These are phyloP conservation scores for Lachancea dasiensis DNA, from an alignment of 805 yeast species.

Conservation along the genomic window DNA sequence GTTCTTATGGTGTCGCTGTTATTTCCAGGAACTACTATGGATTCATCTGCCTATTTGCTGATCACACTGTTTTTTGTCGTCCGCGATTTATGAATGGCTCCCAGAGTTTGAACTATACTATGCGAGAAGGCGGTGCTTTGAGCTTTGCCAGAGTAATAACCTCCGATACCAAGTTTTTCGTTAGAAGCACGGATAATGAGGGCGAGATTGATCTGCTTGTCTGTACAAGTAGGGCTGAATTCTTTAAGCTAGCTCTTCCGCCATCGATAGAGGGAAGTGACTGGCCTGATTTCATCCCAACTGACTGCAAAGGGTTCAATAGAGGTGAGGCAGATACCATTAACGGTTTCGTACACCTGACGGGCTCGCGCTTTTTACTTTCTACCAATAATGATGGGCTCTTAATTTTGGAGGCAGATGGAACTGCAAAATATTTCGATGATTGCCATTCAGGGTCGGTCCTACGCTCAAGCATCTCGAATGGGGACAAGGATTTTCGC, in stretches of 20 bases:
- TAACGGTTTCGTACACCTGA: not conserved
- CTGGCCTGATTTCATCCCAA: not conserved
- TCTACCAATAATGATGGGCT: not conserved
- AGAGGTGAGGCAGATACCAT: not conserved
- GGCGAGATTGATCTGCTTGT: not conserved
- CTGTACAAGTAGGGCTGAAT: slow-evolving; percentile 6
- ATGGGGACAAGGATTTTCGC: slow-evolving; percentile 4
- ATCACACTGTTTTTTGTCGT: slow-evolving; percentile 5
- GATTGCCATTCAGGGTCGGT: not conserved
- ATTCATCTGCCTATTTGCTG: slow-evolving; percentile 15
- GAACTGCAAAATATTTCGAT: no score
- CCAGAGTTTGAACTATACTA: no score
- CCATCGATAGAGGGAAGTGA: not conserved
- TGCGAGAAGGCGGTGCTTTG: not conserved
- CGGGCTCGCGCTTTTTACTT: not conserved
- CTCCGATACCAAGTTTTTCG: not conserved
- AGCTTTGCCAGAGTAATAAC: not conserved
- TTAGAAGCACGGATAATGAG: no score
- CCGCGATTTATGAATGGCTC: no score
- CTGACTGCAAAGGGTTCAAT: not conserved
- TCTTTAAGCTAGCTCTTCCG: not conserved
- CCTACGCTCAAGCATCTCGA: slow-evolving; percentile 10
- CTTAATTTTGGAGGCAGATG: not conserved
- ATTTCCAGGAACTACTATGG: slow-evolving; percentile 21
- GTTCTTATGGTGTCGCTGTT: slow-evolving; percentile 4